These are phyloP conservation scores for Mycena rebaudengoi DNA, from an alignment of 768 basidiomycete genomes.

Conservation along the genomic window DNA sequence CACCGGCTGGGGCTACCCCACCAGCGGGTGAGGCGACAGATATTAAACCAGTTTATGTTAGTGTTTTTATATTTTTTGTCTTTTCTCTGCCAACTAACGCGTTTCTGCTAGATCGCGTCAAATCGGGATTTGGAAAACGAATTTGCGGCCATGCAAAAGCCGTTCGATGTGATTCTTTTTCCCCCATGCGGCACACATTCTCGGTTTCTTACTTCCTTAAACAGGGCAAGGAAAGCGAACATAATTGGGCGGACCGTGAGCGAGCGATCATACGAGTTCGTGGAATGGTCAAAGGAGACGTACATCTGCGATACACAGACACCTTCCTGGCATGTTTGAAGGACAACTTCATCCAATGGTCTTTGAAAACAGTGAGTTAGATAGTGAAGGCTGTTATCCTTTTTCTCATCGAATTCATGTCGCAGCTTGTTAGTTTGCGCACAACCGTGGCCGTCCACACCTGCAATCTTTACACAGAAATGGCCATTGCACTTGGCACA, in stretches of 20 bases:
- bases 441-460: conserved; percentile 90
- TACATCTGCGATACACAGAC: conserved; percentile 76
- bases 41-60: conserved; percentile 74
- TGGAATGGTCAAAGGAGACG: conserved; percentile 90
- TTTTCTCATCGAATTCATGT: conserved; percentile 1
- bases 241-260: conserved; percentile 92
- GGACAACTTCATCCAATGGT: conserved; percentile 82
- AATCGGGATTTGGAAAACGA: conserved; percentile 86
- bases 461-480: conserved; percentile 78
- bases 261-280: conserved; percentile 78
- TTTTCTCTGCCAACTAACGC: neutral
- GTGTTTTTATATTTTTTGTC: neutral
- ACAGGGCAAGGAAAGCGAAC: conserved; percentile 96
- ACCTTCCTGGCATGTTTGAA: conserved; percentile 80
- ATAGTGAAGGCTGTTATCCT: neutral
- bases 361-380: conserved; percentile 80
- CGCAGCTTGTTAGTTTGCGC: conserved; percentile 84
- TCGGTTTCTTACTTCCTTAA: conserved; percentile 15
- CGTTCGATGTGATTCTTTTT: conserved; percentile 71
- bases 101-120: conserved; percentile 77
- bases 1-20: conserved; percentile 47
- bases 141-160: conserved; percentile 78
- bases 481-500: conserved; percentile 70
- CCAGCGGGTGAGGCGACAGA: conserved; percentile 54
- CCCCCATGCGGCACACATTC: neutral